Base-by-base conservation (phyloP, 371 early-diverging fungal genomes). In the Syncephalastrum monosporum region DNA sequence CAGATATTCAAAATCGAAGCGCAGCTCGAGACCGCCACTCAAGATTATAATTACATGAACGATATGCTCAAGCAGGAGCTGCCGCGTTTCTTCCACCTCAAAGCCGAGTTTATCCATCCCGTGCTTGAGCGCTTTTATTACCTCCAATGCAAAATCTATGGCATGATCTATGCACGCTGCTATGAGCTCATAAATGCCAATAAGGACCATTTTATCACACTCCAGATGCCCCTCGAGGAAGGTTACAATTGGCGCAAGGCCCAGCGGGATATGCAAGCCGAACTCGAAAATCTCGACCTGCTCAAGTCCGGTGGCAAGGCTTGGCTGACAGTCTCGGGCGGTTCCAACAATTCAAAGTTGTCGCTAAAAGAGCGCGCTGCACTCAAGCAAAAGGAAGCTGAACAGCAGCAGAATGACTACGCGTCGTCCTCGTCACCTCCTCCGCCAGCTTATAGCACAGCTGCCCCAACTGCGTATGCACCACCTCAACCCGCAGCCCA, bases 41-140 rank as follows among this genome's bases (percentile, higher is more conserved):
- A 87, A 58, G 91, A 91, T 47, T 93, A 85, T 64, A 82, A 87
- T 29, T 76, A 82, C 54, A 64, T 89, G 52, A 90, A 91, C 63
- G 79, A 83, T 41, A 63, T 82, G 47, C 61, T 91, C 43, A 87
- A 86, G 49, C 70, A 81, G 29, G 82, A 93, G 52, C 65, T 93
- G 5, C 91, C 93, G 5, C 60, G 65, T 7, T 86, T 92, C 68
- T 86, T 79, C 57, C 71, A 68, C 52, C 79, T 75, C 58, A 72
- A 68, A 47, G 64, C 63, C 23, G 75, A 73, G 48, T 82, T 92
- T 60, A 83, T 92, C 47, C 88, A 88, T 33, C 91, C 92, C 13
- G 85, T 91, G 56, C 85, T 91, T 68, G 75, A 85, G 50, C 69
- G 82, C 7, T 77, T 92, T 44, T 93, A 85, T 59, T 74, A 74